Base-by-base conservation (phyloP, 108 stramenopile genomes). In the Chaetoceros muelleri region DNA sequence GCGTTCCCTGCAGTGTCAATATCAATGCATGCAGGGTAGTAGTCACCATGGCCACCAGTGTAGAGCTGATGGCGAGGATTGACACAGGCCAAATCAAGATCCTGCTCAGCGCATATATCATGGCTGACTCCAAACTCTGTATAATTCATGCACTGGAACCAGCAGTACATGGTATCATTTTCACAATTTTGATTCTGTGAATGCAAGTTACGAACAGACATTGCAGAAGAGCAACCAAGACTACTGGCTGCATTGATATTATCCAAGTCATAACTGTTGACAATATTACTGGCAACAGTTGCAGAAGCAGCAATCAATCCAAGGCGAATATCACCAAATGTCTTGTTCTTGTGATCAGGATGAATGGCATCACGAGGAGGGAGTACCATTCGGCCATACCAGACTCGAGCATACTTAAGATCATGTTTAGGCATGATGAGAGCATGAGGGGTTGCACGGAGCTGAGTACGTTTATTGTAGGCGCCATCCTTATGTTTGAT, bases 351-450 rank as follows among this genome's bases (percentile, higher is more conserved):
- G n/a, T n/a, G n/a, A 1, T 34, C 21, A 13, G 79, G 57, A 31
- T 76, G 54, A 20, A 76, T 45, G 0, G 86, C 90, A 57, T 67
- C 58, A 3, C 62, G 48, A n/a, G 90, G 90, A 17, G 90, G 76
- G 16, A 92, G 62, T 27, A 83, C 79, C 90, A 92, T 92, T 29
- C 84, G 77, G 1, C 90, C 90, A 57, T 84, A 87, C 90, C 90
- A 92, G 22, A 84, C 71, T 17, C 90, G 82, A 46, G 68, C 55
- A 2, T n/a, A 20, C 46, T 16, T 44, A 29, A 23, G 20, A 0
- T 28, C 53, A 5, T 63, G 51, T 21, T 2, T 7, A 19, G 72
- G 59, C 67, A 78, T 65, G 26, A 27, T 2, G 21, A 80, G 19
- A 8, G 80, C 78, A 62, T 87, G 86, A 25, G 90, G 90, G 29